Evolutionary conservation across 2,329 filamentous ascomycete genomes (phyloP).

Genomic region (Ascochyta pisi): DNA sequence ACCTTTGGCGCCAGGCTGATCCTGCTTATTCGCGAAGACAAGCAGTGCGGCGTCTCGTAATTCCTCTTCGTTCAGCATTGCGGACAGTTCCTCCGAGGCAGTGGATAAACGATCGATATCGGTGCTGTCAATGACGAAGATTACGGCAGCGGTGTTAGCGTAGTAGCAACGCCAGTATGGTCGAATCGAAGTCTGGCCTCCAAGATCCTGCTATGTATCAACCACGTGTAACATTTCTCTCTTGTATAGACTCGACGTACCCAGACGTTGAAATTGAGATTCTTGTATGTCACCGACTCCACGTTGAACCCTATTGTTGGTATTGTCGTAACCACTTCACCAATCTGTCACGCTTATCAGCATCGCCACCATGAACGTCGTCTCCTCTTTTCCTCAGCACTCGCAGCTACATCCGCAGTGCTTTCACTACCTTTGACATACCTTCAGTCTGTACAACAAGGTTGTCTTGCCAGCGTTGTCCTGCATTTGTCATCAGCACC

Average conservation of each 20-base stretch:
- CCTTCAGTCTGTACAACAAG: slow-evolving; percentile 93
- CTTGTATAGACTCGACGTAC: slow-evolving; percentile 57
- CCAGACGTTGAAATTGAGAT: slow-evolving; percentile 99
- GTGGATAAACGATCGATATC: slow-evolving; percentile 95
- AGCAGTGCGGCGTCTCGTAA: slow-evolving; percentile 89
- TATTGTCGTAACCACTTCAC: slow-evolving; percentile 98
- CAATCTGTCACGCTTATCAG: slow-evolving; percentile 69
- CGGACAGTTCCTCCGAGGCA: slow-evolving; percentile 87
- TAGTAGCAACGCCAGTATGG: slow-evolving; percentile 99
- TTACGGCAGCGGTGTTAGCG: slow-evolving; percentile 95
- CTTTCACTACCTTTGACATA: slow-evolving; percentile 47
- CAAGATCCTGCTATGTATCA: slow-evolving; percentile 71
- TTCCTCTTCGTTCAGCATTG: slow-evolving; percentile 98
- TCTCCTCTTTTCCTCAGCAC: not conserved
- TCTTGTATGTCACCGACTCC: slow-evolving; percentile 97
- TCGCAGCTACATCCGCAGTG: not conserved
- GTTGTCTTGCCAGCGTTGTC: slow-evolving; percentile 99
- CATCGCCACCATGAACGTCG: not conserved
- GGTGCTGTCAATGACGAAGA: slow-evolving; percentile 98
- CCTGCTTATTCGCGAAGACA: slow-evolving; percentile 99
- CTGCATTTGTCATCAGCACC: slow-evolving; percentile 57
- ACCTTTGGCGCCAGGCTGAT: slow-evolving; percentile 95
- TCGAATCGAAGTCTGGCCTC: slow-evolving; percentile 97
- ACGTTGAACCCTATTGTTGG: slow-evolving; percentile 99
- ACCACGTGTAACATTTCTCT: not conserved